Evolutionary conservation across 768 basidiomycete genomes (phyloP), one percentile per base, ranked within the genome.

Genomic region (Boletus rex-veris): DNA sequence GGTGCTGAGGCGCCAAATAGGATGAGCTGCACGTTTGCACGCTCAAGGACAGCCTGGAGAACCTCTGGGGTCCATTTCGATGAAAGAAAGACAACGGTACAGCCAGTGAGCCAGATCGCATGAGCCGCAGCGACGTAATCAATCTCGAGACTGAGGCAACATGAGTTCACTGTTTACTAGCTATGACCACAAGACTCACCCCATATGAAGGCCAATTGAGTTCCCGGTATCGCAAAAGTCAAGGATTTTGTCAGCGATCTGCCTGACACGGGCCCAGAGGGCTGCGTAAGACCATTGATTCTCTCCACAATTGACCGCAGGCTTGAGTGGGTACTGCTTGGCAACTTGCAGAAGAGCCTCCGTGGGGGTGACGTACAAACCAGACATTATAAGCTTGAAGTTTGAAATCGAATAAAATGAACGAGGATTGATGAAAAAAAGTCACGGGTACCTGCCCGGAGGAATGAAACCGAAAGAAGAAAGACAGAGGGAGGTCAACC

Each of bases 261-360:
- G 55, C 52, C 61, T 58, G 50, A 69, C 60, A 43, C 67, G 67
- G 48, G 63, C 58, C 67, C 68, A 69, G n/a, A 69, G 58, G 48
- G 64, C 68, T 43, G 63, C 64, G n/a, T 69, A 69, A 45, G 65
- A 64, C 67, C 67, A 69, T 58, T 58, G 50, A 42, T 57, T 48
- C 39, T 37, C 52, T 55, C 48, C 58, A n/a, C 53, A 45, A 31
- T 53, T 61, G 37, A 69, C 61, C 10, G 65, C 67, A 43, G 30
- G 10, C 28, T 51, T 55, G 50, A 50, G 61, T 15, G 67, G 67
- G 48, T 69, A 58, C 26, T 63, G 53, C 57, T 57, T 62, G 51
- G 68, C 65, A 39, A 67, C 68, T 44, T 67, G 61, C 41, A 69
- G 57, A 38, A 69, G 67, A 21, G 61, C 68, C 49, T 69, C 67